These are phyloP conservation scores for Carpinus fangiana DNA, from an alignment of 306 rosid genomes.

Conservation along the genomic window DNA sequence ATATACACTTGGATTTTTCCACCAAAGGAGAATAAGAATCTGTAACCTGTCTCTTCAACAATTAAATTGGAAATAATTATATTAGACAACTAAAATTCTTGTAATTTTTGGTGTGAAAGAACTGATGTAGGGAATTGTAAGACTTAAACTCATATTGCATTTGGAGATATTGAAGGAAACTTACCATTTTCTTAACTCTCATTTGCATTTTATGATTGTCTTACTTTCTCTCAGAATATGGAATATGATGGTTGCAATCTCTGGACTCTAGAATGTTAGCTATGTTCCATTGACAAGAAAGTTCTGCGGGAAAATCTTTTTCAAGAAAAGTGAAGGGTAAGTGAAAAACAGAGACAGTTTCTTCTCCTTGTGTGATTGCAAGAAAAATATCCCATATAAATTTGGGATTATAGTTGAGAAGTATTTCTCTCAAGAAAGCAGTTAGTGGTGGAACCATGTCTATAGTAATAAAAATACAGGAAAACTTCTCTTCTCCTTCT, in stretches of 20 bases:
- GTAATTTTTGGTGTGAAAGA: neutral
- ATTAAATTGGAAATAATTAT: neutral
- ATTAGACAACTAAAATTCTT: neutral
- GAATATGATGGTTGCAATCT: neutral
- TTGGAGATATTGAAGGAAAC: neutral
- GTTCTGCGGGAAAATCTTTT: neutral
- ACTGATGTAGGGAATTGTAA: neutral
- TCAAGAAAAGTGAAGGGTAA: neutral
- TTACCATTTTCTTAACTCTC: neutral
- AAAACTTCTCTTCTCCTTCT: neutral
- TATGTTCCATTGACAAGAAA: neutral
- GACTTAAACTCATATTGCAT: neutral
- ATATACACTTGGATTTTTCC: conserved; percentile 16
- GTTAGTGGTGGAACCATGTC: neutral
- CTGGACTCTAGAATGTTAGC: neutral
- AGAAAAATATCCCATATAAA: neutral
- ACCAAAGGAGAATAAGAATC: neutral
- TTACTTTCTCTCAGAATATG: neutral
- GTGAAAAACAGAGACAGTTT: neutral
- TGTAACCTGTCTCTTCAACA: neutral
- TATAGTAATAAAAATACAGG: neutral
- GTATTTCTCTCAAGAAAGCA: neutral
- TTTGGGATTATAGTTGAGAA: neutral
- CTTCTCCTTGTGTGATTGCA: neutral
- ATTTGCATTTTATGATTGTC: neutral